A percentile compares a stretch with the other conserved stretches of the same genome.
Evolutionary conservation across 768 basidiomycete genomes (phyloP).

Genomic region (Suillus clintonianus): DNA sequence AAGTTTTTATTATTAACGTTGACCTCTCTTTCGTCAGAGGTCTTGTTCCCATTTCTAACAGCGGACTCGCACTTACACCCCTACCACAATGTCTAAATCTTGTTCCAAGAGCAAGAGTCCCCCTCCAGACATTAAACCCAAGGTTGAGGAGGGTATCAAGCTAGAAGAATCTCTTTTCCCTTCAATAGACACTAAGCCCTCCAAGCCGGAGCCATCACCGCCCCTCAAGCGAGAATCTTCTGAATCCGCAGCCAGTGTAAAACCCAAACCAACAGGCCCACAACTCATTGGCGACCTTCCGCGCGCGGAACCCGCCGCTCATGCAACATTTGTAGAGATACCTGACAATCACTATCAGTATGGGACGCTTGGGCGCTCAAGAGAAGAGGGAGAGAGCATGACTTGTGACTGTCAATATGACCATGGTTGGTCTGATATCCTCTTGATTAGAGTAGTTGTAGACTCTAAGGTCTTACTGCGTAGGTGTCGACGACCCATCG

Average conservation of each 20-base stretch:
- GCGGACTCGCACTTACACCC: constrained; percentile 7
- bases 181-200: constrained; percentile 25
- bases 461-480: constrained; percentile 31
- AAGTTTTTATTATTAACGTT: constrained; percentile 13
- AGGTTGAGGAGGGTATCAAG: constrained; percentile 20
- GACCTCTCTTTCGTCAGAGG: constrained; percentile 20
- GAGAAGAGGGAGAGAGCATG: constrained; percentile 90
- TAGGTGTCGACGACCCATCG: constrained; percentile 61
- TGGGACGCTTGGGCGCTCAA: constrained; percentile 81
- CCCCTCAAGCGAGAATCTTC: constrained; percentile 36
- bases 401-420: constrained; percentile 91
- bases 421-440: constrained; percentile 60
- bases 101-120: constrained; percentile 30
- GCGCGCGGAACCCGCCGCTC: constrained; percentile 70
- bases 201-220: constrained; percentile 31
- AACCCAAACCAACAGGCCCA: constrained; percentile 39
- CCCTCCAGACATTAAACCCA: constrained; percentile 14
- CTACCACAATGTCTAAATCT: constrained; percentile 32
- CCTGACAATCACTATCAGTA: constrained; percentile 83
- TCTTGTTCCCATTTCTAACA: constrained; percentile 17
- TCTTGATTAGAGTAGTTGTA: constrained; percentile 21
- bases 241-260: constrained; percentile 34
- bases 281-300: constrained; percentile 86
- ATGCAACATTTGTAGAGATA: constrained; percentile 73
- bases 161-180: constrained; percentile 14